Evolutionary conservation across 805 yeast genomes (phyloP), one percentile per base, ranked within the genome.

Genomic region (Teunomyces aglyptinius): DNA sequence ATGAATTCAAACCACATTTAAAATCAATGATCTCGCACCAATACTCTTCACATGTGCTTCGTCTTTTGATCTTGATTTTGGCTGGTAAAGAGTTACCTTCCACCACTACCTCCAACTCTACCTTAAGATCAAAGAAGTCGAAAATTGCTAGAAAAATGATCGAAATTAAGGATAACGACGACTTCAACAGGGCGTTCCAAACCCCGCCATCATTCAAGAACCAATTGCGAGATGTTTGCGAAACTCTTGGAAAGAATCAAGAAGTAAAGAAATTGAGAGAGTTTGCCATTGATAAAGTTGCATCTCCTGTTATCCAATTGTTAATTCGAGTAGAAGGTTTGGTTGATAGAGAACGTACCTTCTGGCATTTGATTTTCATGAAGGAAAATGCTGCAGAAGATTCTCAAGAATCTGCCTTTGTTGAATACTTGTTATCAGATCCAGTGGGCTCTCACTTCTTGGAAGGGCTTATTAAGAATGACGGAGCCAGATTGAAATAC

Each of bases 361-460:
- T 84, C 50, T 86, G 90, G 85, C 83, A 82, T 57, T 63, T 78
- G 36, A 71, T 84, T 0, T 87, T 89, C 67, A 63, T 65, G 38
- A 65, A 67, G 35, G 78, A 76, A 8, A 68, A 70, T 11, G 78
- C 72, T 2, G 82, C 75, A 20, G 73, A 65, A 43, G 82, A 85
- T 51, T 44, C 78, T 1, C 76, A 80, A 48, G 94, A 87, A 56
- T 91, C 80, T 51, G 81, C 94, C 0, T 90, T 86, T 63, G 83
- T 91, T 26, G 96, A 90, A 61, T 86, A 86, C 57, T 72, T 91
- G 45, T 68, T 92, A 31, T 81, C 94, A 6, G 96, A 90, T 59
- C 74, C 95, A 1, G 89, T 91, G n/a, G 99, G 98, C 0, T 86
- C 96, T 1, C 97, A 90, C 66, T 92, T 94, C 70, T 72, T 92